Evolutionary conservation across 1,284 basidiomycete species (phyloP).

Genomic region (Cryptococcus sp.): DNA sequence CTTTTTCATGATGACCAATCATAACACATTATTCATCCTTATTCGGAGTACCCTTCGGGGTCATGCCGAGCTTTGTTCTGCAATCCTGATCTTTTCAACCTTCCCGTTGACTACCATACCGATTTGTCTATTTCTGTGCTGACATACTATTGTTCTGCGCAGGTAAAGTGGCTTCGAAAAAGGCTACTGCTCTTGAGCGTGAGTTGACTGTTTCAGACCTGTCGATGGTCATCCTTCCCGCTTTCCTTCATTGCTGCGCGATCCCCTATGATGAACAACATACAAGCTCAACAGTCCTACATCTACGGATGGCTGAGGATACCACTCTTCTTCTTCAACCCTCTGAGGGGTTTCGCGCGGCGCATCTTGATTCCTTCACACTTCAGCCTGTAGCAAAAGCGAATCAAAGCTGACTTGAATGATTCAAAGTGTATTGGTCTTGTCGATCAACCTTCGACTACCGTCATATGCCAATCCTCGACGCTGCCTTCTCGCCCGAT

Average conservation of each 20-base stretch:
- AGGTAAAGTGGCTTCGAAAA: conserved; percentile 43
- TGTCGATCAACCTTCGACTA: conserved; percentile 69
- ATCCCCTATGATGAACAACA: conserved; percentile 48
- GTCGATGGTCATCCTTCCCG: background rate
- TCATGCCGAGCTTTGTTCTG: conserved; percentile 52
- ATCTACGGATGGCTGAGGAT: conserved; percentile 43
- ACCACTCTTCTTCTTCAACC: conserved; percentile 49
- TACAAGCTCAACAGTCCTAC: conserved; percentile 57
- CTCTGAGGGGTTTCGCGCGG: conserved; percentile 41
- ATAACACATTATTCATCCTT: conserved; percentile 49
- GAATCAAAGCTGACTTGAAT: conserved; percentile 21
- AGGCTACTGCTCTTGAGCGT: conserved; percentile 40
- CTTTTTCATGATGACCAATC: conserved; percentile 45
- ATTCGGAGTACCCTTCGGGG: conserved; percentile 38
- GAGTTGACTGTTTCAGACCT: conserved; percentile 26
- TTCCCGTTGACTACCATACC: background rate
- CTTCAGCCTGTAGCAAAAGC: no score
- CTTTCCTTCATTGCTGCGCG: conserved; percentile 7
- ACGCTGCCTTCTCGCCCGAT: conserved; percentile 79
- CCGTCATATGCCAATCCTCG: conserved; percentile 66
- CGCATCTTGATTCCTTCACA: background rate
- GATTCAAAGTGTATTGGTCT: conserved; percentile 70
- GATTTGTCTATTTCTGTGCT: background rate
- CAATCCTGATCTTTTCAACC: conserved; percentile 47
- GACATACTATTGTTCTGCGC: conserved; percentile 8